A percentile compares a stretch with the other conserved stretches of the same genome.
These are phyloP conservation scores for Calonectria pseudoreteaudii DNA, from an alignment of 2,329 filamentous ascomycete species.

Conservation along the genomic window DNA sequence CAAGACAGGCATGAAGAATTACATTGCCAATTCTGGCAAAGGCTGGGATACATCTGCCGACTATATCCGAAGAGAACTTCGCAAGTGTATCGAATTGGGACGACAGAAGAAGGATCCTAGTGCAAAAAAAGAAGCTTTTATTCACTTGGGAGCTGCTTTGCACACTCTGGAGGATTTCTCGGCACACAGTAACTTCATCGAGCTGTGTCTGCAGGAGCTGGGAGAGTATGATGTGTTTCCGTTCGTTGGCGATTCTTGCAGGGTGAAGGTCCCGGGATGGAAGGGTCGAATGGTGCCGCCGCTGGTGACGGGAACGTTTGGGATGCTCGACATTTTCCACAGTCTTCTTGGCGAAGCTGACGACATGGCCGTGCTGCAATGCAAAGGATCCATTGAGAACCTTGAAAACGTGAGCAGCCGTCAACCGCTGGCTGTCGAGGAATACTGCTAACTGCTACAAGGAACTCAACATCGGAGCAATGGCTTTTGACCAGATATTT, in stretches of 20 bases:
- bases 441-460: constrained; percentile 40
- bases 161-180: constrained; percentile 76
- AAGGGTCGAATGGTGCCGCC: constrained; percentile 70
- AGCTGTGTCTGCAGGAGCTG: constrained; percentile 77
- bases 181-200: constrained; percentile 82
- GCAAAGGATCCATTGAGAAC: constrained; percentile 69
- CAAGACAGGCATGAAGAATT: constrained; percentile 92
- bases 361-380: constrained; percentile 56
- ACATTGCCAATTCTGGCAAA: constrained; percentile 82
- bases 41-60: constrained; percentile 88
- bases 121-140: constrained; percentile 44
- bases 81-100: constrained; percentile 77
- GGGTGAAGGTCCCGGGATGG: constrained; percentile 64
- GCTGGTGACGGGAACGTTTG: constrained; percentile 69
- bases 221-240: constrained; percentile 76
- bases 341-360: constrained; percentile 68
- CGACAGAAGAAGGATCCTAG: constrained; percentile 48
- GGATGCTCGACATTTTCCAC: constrained; percentile 77
- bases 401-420: constrained; percentile 65
- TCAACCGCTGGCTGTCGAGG: neutral
- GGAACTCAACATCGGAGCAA: constrained; percentile 72
- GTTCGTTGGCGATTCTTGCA: constrained; percentile 42
- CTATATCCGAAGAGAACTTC: constrained; percentile 78
- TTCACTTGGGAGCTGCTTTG: constrained; percentile 72
- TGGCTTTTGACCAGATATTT: constrained; percentile 47